Evolutionary conservation across 2,329 filamentous ascomycete species (phyloP), one percentile per base, ranked within the genome.

Genomic region (Aspergillus fumigatiaffinis): DNA sequence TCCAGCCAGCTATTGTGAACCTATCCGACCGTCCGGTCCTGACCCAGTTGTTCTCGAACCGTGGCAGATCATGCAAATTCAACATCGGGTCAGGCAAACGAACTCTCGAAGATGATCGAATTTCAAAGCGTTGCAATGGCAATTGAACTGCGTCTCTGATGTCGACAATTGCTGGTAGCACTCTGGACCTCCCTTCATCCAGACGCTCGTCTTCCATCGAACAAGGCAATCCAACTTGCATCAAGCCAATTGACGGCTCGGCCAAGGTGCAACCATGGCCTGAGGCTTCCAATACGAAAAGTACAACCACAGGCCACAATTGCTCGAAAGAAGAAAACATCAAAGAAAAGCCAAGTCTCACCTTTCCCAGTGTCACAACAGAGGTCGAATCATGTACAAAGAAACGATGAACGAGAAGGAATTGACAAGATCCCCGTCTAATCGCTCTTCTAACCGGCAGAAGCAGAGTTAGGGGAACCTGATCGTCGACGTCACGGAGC

Each of bases 381-480:
- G 58, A 62, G 56, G 58, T 54, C 56, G 52, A 61, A 66, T 59
- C 61, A 67, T 68, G 59, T 63, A 66, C 63, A 66, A 53, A 60
- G 56, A 63, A 61, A 63, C 42, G 58, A 61, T 57, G 58, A 60
- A 63, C 65, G 53, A 60, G 60, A 65, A 61, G 52, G 53, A 55
- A 66, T 63, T 61, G 62, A 57, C 53, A 67, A 60, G 52, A 52
- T 55, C 60, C 68, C 69, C 67, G 68, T 68, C 55, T 65, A 66
- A 63, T 70, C 63, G 69, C 68, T 70, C 71, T 66, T 72, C 69
- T 73, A 73, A 70, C 68, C 71, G 69, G 71, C 67, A 73, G 71
- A 67, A 72, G 71, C 68, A 68, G 64, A 64, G 67, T 66, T 66
- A 72, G 70, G 68, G 68, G 65, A 64, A 62, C 68, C 64, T 61